Percentiles rank a stretch among this genome's conserved stretches.
These are phyloP conservation scores for Carex parvula DNA, from an alignment of 176 grass and related monocot species.

Conservation along the genomic window DNA sequence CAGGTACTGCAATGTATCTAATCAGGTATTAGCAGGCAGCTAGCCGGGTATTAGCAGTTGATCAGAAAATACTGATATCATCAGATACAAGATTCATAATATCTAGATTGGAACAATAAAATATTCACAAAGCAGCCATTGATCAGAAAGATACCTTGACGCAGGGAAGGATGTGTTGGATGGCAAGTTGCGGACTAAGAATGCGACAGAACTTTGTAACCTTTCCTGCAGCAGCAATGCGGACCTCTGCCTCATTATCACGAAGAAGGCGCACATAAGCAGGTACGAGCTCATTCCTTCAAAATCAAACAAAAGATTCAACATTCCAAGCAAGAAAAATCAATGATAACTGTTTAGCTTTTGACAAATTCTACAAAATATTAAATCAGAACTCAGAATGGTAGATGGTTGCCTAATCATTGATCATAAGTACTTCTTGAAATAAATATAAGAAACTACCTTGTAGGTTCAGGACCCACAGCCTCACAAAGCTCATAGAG, in stretches of 20 bases:
- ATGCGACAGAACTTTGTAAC: slow-evolving; percentile 93
- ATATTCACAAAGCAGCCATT: neutral
- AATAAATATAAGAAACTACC: slow-evolving; percentile 33
- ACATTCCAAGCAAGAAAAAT: neutral
- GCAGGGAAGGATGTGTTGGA: slow-evolving; percentile 87
- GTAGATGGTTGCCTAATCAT: neutral
- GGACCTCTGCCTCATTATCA: slow-evolving; percentile 97
- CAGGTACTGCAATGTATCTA: neutral
- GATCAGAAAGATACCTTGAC: slow-evolving; percentile 56
- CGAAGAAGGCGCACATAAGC: slow-evolving; percentile 91
- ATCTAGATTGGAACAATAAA: neutral
- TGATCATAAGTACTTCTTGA: slow-evolving; percentile 1
- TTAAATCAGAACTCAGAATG: neutral
- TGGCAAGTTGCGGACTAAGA: slow-evolving; percentile 59
- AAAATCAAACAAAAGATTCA: slow-evolving; percentile 17
- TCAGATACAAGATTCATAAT: neutral
- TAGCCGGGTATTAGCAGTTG: neutral
- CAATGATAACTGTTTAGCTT: neutral
- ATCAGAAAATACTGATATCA: neutral
- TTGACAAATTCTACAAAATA: slow-evolving; percentile 3
- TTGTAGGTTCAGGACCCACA: slow-evolving; percentile 77
- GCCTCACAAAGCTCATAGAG: slow-evolving; percentile 90
- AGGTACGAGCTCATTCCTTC: slow-evolving; percentile 66
- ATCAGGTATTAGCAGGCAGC: too few species aligned
- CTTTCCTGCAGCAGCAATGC: slow-evolving; percentile 94